Conservation (phyloP, 2,329 filamentous ascomycete species). For the Phoma sp. region DNA sequence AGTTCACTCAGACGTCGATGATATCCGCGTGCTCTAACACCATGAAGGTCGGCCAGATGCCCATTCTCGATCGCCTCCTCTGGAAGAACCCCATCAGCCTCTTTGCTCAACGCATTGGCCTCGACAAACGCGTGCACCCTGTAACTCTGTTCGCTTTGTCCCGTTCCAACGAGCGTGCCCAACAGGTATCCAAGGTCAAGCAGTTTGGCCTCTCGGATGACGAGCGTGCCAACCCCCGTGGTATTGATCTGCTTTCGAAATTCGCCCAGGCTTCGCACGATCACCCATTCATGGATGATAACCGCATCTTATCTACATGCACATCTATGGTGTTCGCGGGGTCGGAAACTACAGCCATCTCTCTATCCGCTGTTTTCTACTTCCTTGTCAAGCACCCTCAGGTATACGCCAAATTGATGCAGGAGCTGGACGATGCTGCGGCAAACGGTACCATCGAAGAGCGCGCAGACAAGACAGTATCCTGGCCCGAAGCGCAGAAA, state of each 20-base stretch:
- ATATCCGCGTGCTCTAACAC: conserved; percentile 10
- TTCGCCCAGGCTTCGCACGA: conserved; percentile 72
- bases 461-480: conserved; percentile 63
- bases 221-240: conserved; percentile 39
- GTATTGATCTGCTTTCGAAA: conserved; percentile 70
- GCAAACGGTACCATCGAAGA: conserved; percentile 55
- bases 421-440: conserved; percentile 68
- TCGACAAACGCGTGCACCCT: conserved; percentile 72
- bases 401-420: conserved; percentile 61
- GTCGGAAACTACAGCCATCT: conserved; percentile 80
- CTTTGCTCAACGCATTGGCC: conserved; percentile 68
- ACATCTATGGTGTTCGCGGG: conserved; percentile 76
- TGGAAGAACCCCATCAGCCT: conserved; percentile 78
- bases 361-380: conserved; percentile 74
- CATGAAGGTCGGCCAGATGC: conserved; percentile 72
- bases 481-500: conserved; percentile 71
- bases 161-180: conserved; percentile 69
- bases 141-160: conserved; percentile 74
- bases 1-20: conserved; percentile 26
- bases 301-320: conserved; percentile 72
- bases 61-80: conserved; percentile 70
- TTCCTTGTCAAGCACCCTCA: conserved; percentile 69
- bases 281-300: conserved; percentile 74
- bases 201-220: conserved; percentile 48
- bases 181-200: conserved; percentile 58